A percentile compares a stretch with the other conserved stretches of the same genome.
These are phyloP conservation scores for Magnusiomyces tetraspermus DNA, from an alignment of 1,139 yeast genomes.

Conservation along the genomic window DNA sequence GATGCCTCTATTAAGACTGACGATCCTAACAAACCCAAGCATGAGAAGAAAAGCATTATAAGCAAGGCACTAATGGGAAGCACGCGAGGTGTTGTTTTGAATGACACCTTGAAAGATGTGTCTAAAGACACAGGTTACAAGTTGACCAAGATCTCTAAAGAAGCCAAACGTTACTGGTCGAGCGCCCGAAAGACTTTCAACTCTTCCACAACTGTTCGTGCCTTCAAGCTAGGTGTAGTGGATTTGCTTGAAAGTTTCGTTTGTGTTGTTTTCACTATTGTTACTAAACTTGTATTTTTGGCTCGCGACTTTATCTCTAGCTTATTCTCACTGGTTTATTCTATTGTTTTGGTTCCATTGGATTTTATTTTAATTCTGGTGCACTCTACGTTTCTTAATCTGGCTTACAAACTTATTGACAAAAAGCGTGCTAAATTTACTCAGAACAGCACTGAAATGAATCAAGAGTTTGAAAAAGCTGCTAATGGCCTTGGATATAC, in stretches of 20 bases:
- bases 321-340: constrained; percentile 13
- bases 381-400: constrained; percentile 9
- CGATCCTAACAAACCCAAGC: neutral
- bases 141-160: neutral
- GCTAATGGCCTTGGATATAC: too few species aligned
- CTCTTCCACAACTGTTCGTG: constrained; percentile 1
- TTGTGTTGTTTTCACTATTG: constrained; percentile 6
- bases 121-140: neutral
- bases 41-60: neutral
- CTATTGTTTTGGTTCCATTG: constrained; percentile 18
- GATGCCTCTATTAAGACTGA: neutral
- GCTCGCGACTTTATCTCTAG: constrained; percentile 17
- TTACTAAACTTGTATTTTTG: constrained; percentile 18
- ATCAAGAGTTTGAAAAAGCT: neutral
- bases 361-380: constrained; percentile 17
- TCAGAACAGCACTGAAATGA: neutral
- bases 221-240: neutral
- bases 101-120: neutral
- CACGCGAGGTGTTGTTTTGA: neutral
- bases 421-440: neutral
- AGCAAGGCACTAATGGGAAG: neutral
- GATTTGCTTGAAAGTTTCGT: constrained; percentile 1
- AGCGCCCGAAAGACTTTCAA: neutral
- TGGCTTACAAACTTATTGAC: constrained; percentile 1
- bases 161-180: neutral